Conservation (phyloP, 2,329 filamentous ascomycete species). For the Aureobasidium sp. region DNA sequence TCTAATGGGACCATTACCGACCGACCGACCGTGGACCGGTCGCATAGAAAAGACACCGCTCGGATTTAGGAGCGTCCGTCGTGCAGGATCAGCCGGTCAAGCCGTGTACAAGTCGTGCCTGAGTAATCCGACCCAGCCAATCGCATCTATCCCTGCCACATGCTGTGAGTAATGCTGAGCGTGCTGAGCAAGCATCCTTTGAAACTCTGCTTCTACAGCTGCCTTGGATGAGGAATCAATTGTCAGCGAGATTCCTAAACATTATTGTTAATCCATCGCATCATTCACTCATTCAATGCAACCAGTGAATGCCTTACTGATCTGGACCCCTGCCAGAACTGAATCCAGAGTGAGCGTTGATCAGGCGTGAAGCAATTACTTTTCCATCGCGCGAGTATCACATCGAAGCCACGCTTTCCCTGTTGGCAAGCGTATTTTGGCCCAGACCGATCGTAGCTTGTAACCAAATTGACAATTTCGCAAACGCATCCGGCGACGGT, state of each 20-base stretch:
- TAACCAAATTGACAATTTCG: constrained; percentile 7
- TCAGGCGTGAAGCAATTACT: constrained; percentile 3
- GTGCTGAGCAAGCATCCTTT: neutral
- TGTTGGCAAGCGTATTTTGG: neutral
- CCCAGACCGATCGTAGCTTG: neutral
- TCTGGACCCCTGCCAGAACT: neutral
- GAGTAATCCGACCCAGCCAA: constrained; percentile 5
- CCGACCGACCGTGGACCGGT: neutral
- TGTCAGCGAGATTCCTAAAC: neutral
- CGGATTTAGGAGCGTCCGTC: neutral
- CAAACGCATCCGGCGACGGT: constrained; percentile 2
- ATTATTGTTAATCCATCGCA: neutral
- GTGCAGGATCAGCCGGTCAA: constrained; percentile 1
- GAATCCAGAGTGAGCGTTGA: neutral
- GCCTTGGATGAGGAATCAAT: constrained; percentile 4
- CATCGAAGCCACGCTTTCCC: neutral
- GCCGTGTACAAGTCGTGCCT: neutral
- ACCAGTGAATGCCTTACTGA: neutral
- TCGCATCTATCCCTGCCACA: neutral
- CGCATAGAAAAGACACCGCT: neutral
- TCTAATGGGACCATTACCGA: neutral
- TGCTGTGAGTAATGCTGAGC: neutral
- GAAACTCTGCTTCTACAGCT: neutral
- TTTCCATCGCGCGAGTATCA: neutral
- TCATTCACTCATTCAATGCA: neutral